These are phyloP conservation scores for Leishmania gerbilli DNA, from an alignment of 208 protist species.

Conservation along the genomic window DNA sequence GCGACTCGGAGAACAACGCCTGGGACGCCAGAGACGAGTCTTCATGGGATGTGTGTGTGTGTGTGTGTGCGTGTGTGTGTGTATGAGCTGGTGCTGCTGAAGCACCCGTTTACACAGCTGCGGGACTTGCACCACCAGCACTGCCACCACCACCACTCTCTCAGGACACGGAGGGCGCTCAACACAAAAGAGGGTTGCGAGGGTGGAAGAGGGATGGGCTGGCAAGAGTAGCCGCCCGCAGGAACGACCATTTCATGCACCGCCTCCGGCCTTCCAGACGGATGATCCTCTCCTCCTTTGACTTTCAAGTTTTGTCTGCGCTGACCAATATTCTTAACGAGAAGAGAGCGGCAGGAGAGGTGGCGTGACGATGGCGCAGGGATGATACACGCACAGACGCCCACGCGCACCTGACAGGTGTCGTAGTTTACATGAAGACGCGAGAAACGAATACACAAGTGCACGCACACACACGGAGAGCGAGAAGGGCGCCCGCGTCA, in stretches of 20 bases:
- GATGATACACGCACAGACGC: slow-evolving; percentile 15
- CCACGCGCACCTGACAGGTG: neutral
- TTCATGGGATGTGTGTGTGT: neutral
- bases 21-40: neutral
- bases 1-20: neutral
- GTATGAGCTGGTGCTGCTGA: neutral
- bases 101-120: neutral
- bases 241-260: neutral
- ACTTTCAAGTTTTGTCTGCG: neutral
- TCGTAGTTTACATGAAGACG: slow-evolving; percentile 13
- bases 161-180: neutral
- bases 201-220: neutral
- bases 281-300: neutral
- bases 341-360: neutral
- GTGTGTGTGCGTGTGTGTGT: no score
- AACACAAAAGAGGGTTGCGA: neutral
- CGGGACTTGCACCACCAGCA: neutral
- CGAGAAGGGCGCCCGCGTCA: neutral
- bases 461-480: neutral
- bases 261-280: neutral
- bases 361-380: neutral
- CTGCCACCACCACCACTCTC: neutral
- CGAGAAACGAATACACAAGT: slow-evolving; percentile 5
- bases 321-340: neutral
- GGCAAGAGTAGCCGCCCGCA: neutral